Evolutionary conservation across 2,329 filamentous ascomycete genomes (phyloP), one percentile per base, ranked within the genome.

Genomic region (Cyclaneusma minus): DNA sequence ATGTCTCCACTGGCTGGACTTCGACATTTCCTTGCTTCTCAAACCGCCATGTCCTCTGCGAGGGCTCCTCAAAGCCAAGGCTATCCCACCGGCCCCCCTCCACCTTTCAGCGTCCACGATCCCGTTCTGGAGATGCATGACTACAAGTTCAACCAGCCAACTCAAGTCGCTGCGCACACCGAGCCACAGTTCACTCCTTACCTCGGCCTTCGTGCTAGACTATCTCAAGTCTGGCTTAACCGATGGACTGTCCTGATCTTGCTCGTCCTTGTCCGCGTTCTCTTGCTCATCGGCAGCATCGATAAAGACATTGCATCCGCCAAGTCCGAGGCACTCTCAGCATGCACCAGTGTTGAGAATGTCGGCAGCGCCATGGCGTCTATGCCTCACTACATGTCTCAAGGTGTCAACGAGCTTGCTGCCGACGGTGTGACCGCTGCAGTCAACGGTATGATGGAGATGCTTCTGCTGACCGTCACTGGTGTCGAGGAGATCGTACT

Each of bases 151-250:
- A 22, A 33, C 11, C 18, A 13, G 10, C 10, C 13, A n/a, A 17
- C 24, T 8, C 18, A 37, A 11, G 18, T 26, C 16, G 18, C 27
- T 12, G 35, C 65, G 48, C 62, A 62, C 49, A 73, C 78, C 36
- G 65, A 70, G 51, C 68, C 68, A 49, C 69, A 69, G 47, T 65
- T 79, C 45, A 94, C 84, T 36, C 87, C 89, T 35, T 95, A 95
- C 51, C 78, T 98, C 36, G 84, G 85, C 42, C 71, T 94, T 46
- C 72, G 74, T 45, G 76, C 87, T 42, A 76, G 85, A 44, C 66
- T 95, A 43, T 95, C 89, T 27, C 89, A 98, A 60, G 67, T 91
- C 51, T 94, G 87, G 84, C 74, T 98, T 58, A 95, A 98, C 60
- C 71, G 81, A 52, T 98, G 89, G 89, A 95, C 89, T 20, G 63